These are phyloP conservation scores for Truncatella angustata DNA, from an alignment of 2,329 filamentous ascomycete species.

Conservation along the genomic window DNA sequence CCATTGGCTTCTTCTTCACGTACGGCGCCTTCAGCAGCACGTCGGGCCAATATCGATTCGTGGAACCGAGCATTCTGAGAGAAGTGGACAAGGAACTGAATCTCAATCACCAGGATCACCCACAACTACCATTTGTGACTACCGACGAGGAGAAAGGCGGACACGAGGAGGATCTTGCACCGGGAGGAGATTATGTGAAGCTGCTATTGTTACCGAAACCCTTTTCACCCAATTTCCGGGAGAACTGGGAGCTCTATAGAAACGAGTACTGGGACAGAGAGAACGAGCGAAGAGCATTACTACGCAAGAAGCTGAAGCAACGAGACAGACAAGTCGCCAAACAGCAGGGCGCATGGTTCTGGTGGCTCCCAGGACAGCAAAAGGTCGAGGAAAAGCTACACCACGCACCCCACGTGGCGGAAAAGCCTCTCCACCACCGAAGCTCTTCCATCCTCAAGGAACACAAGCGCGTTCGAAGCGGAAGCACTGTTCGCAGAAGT, in stretches of 20 bases:
- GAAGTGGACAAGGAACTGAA: constrained; percentile 61
- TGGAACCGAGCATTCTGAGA: constrained; percentile 62
- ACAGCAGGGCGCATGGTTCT: constrained; percentile 71
- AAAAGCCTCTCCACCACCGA: constrained; percentile 40
- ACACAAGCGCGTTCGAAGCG: constrained; percentile 48
- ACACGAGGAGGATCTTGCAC: constrained; percentile 85
- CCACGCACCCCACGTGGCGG: constrained; percentile 18
- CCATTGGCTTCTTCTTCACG: constrained; percentile 74
- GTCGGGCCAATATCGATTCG: constrained; percentile 71
- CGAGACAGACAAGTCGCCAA: constrained; percentile 67
- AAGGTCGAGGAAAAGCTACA: constrained; percentile 28
- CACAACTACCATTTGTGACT: constrained; percentile 35
- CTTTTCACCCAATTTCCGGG: constrained; percentile 89
- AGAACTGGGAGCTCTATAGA: constrained; percentile 95
- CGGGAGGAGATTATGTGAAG: constrained; percentile 89
- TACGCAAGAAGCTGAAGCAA: constrained; percentile 68
- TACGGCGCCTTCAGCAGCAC: constrained; percentile 69
- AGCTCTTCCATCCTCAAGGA: constrained; percentile 43
- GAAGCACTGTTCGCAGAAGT: constrained; percentile 46
- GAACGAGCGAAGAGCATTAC: constrained; percentile 78
- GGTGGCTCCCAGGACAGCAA: constrained; percentile 78
- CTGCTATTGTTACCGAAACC: constrained; percentile 88
- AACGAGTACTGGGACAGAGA: constrained; percentile 96
- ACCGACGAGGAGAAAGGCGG: constrained; percentile 61
- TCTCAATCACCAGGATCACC: constrained; percentile 40